Evolutionary conservation across 495 filamentous ascomycete genomes (phyloP).

Genomic region (Aspergillus saccharolyticus): DNA sequence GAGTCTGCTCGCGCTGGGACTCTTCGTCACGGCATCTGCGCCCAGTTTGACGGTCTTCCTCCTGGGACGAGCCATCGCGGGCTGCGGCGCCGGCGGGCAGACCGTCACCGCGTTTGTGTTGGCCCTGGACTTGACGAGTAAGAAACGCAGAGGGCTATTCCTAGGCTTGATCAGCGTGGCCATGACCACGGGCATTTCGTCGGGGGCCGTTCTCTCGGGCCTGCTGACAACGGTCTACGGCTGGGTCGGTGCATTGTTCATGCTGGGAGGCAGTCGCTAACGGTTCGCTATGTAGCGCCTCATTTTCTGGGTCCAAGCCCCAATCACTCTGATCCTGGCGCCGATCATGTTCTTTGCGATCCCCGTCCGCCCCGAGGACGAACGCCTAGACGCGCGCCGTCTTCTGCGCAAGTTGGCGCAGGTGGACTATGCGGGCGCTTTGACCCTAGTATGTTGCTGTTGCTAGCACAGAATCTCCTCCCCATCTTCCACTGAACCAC

Average conservation of each 20-base stretch:
- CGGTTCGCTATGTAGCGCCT: constrained; percentile 42
- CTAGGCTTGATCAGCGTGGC: constrained; percentile 63
- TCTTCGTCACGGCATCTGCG: constrained; percentile 57
- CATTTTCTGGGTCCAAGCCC: constrained; percentile 64
- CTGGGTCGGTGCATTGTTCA: constrained; percentile 51
- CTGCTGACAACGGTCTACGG: constrained; percentile 55
- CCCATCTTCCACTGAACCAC: constrained; percentile 5
- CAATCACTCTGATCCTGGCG: constrained; percentile 51
- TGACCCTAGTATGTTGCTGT: constrained; percentile 56
- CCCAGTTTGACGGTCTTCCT: constrained; percentile 55
- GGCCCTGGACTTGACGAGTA: constrained; percentile 59
- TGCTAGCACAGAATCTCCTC: too few species aligned
- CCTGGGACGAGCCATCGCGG: constrained; percentile 57
- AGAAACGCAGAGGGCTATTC: constrained; percentile 60
- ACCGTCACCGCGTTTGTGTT: constrained; percentile 65
- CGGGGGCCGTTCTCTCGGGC: constrained; percentile 67
- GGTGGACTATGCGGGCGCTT: constrained; percentile 65
- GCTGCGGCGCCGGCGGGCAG: constrained; percentile 60
- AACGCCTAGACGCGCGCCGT: constrained; percentile 16
- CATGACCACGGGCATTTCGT: constrained; percentile 63
- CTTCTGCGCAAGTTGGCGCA: constrained; percentile 47
- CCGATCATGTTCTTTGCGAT: constrained; percentile 56
- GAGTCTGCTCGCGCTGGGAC: constrained; percentile 54
- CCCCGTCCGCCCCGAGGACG: constrained; percentile 37
- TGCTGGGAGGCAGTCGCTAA: background rate